A percentile compares a stretch with the other conserved stretches of the same genome.
phyloP scores from a whole-genome alignment of 352 stramenopile species.

The Phytophthora hybrid region DNA sequence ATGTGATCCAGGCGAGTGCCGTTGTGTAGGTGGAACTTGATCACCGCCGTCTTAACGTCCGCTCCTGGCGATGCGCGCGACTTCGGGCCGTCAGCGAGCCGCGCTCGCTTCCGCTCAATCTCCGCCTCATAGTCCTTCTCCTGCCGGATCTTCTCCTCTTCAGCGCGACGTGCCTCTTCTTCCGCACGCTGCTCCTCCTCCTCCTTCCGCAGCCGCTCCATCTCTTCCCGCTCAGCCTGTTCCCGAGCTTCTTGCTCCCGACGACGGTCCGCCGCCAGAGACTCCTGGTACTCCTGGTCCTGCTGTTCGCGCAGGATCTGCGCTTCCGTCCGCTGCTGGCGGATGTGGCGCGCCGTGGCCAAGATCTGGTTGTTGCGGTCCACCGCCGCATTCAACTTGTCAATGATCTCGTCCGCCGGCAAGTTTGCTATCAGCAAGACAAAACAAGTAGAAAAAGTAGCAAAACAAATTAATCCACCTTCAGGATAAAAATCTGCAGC shows the following conservation, averaged over 20 bases:
- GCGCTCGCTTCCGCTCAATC: conserved; percentile 70
- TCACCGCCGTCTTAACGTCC: conserved; percentile 73
- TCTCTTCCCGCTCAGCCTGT: conserved; percentile 54
- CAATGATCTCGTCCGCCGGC: conserved; percentile 65
- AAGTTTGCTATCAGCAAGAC: conserved; percentile 58
- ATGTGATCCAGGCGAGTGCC: conserved; percentile 78
- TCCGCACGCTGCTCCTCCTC: conserved; percentile 46
- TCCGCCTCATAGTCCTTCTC: conserved; percentile 45
- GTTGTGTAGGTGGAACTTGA: conserved; percentile 88
- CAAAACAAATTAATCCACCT: background rate
- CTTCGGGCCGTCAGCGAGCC: conserved; percentile 53
- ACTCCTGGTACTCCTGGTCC: conserved; percentile 94
- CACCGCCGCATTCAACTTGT: conserved; percentile 62
- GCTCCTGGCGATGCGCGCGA: conserved; percentile 57
- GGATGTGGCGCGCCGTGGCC: conserved; percentile 66
- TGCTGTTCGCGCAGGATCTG: conserved; percentile 92
- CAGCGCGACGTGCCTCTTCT: conserved; percentile 33
- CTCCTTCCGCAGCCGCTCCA: conserved; percentile 49
- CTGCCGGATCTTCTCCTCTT: conserved; percentile 41
- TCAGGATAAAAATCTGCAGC: background rate
- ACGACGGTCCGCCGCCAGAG: conserved; percentile 90
- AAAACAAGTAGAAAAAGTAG: background rate
- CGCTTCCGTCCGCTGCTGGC: conserved; percentile 84
- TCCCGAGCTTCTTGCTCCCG: conserved; percentile 64
- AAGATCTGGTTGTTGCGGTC: conserved; percentile 84